Evolutionary conservation across 768 basidiomycete genomes (phyloP), one percentile per base, ranked within the genome.

Genomic region (Collybiopsis confluens): DNA sequence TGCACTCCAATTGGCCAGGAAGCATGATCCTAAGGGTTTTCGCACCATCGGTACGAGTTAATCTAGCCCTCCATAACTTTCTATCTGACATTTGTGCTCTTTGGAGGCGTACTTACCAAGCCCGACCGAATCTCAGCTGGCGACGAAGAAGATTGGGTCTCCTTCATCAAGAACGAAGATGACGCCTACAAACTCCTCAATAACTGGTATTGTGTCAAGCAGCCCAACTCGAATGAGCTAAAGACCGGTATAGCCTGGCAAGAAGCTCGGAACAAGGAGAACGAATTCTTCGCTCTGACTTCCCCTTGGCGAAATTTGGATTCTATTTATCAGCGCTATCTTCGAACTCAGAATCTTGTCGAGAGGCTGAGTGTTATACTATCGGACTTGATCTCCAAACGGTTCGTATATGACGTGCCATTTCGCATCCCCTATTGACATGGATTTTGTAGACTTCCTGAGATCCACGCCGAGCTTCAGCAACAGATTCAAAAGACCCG

Each of bases 81-180:
- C 33, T 26, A 20, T 24, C 24, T 15, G 30, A n/a, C 46, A 33
- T 1, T 20, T 38, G 20, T 49, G 41, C 28, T 3, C 6, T 10
- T n/a, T n/a, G 33, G 54, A 87, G 87, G 86, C 44, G 85, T 88
- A 16, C 72, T 88, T 18, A 91, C 87, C 0, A 90, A 91, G 57
- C 85, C 86, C 0, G 88, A 88, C 58, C 79, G 83, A 7, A 86
- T 84, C 53, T 78, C 78, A 0, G 46, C 62, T 1, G 82, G 80
- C 0, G 80, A 83, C 28, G 81, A 83, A 49, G 64, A 64, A 0
- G 65, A 59, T 1, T 90, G 88, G 88, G 54, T 87, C 1, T 65
- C 65, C 0, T 77, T 81, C 56, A 79, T 87, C 33, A 67, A 76
- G 6, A 81, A 83, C 55, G 45, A 47, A 36, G 45, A 18, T 33